phyloP scores from a whole-genome alignment of 2,329 filamentous ascomycete genomes.

The Tolypocladium tropicale region DNA sequence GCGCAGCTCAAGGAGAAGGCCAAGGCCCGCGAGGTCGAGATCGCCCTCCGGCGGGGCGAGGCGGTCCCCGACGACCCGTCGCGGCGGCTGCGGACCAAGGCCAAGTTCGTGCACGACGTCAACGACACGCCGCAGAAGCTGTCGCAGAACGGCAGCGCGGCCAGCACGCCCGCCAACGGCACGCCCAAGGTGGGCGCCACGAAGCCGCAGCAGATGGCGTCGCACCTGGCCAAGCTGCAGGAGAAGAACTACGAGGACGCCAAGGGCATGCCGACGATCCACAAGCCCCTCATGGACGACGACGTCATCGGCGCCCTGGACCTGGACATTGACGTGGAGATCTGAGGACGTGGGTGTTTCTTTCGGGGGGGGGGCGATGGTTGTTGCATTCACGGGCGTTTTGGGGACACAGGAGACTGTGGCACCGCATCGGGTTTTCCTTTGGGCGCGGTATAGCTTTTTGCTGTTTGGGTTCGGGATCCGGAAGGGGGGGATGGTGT shows the following conservation, averaged over 20 bases:
- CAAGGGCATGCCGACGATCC: conserved; percentile 56
- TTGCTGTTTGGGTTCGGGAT: not conserved
- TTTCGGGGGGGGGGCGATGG: too few species aligned
- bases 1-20: conserved; percentile 76
- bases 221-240: conserved; percentile 44
- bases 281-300: conserved; percentile 77
- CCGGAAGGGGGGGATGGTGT: not conserved
- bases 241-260: conserved; percentile 43
- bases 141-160: conserved; percentile 34
- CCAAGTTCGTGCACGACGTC: conserved; percentile 58
- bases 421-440: not conserved
- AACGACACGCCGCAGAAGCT: conserved; percentile 38
- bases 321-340: conserved; percentile 84
- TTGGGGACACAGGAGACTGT: not conserved
- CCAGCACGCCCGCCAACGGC: conserved; percentile 41
- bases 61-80: conserved; percentile 46
- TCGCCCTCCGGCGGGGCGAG: conserved; percentile 54
- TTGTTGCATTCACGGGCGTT: not conserved
- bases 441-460: not conserved
- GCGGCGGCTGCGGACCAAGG: conserved; percentile 54
- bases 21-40: conserved; percentile 48
- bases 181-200: conserved; percentile 39
- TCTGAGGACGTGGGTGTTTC: too few species aligned
- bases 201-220: conserved; percentile 28
- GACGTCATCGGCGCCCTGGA: conserved; percentile 87